phyloP scores from a whole-genome alignment of 1,284 basidiomycete species.

The Sphaerobolus stellatus region DNA sequence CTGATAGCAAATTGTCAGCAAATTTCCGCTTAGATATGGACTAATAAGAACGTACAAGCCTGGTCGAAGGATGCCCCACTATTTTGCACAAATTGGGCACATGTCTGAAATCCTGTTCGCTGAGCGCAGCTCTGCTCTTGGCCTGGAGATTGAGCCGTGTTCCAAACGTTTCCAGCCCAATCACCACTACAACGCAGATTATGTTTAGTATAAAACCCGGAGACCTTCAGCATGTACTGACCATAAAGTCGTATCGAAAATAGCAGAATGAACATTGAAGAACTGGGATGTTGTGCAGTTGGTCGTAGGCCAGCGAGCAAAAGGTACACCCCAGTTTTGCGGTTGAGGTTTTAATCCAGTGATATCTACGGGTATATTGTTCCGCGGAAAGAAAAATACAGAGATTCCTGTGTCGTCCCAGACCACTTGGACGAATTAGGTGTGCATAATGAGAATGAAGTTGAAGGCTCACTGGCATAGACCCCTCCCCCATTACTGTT shows the following conservation, averaged over 20 bases:
- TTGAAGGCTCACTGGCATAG: slow-evolving; percentile 65
- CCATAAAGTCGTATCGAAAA: slow-evolving; percentile 84
- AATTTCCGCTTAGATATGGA: background rate
- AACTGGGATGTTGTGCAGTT: slow-evolving; percentile 70
- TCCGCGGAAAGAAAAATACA: slow-evolving; percentile 79
- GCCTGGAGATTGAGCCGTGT: slow-evolving; percentile 65
- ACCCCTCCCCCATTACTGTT: slow-evolving; percentile 76
- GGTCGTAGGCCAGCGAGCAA: slow-evolving; percentile 71
- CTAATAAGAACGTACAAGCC: slow-evolving; percentile 63
- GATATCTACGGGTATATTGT: slow-evolving; percentile 74
- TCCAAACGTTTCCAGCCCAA: slow-evolving; percentile 85
- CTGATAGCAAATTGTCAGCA: slow-evolving; percentile 34
- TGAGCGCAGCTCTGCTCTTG: slow-evolving; percentile 81
- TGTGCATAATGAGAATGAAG: background rate
- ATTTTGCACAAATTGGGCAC: slow-evolving; percentile 70
- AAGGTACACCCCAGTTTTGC: slow-evolving; percentile 69
- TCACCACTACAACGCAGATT: slow-evolving; percentile 62
- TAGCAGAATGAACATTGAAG: slow-evolving; percentile 73
- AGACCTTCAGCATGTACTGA: slow-evolving; percentile 30
- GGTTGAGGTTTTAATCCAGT: slow-evolving; percentile 65
- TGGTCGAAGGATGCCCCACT: slow-evolving; percentile 70
- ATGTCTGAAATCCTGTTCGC: slow-evolving; percentile 76
- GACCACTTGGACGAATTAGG: slow-evolving; percentile 47
- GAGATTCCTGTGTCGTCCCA: slow-evolving; percentile 74
- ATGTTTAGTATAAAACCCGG: slow-evolving; percentile 4